phyloP scores from a whole-genome alignment of 1,284 basidiomycete species.

The Bondarzewia mesenterica region DNA sequence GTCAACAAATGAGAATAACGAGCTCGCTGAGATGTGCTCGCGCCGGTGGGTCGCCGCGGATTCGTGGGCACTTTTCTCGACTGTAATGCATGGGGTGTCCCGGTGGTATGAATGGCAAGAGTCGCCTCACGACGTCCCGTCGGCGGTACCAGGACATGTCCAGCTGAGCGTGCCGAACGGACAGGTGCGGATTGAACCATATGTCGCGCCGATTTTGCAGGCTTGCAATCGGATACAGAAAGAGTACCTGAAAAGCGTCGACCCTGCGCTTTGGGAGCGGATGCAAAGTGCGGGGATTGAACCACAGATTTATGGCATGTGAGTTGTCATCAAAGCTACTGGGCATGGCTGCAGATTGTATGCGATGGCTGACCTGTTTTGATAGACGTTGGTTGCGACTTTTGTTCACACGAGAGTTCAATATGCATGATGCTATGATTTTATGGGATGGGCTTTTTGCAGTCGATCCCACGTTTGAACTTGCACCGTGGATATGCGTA shows the following conservation, averaged over 20 bases:
- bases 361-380: constrained; percentile 4
- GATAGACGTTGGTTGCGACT: constrained; percentile 83
- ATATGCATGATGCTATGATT: constrained; percentile 64
- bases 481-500: constrained; percentile 80
- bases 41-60: constrained; percentile 73
- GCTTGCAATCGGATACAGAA: constrained; percentile 76
- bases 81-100: constrained; percentile 70
- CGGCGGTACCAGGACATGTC: constrained; percentile 34
- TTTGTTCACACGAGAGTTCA: constrained; percentile 85
- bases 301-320: constrained; percentile 94
- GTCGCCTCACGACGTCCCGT: constrained; percentile 33
- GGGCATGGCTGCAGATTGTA: constrained; percentile 4
- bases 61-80: constrained; percentile 73
- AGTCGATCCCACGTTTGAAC: constrained; percentile 61
- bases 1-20: constrained; percentile 18
- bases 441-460: constrained; percentile 93
- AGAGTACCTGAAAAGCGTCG: constrained; percentile 64
- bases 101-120: constrained; percentile 85
- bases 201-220: constrained; percentile 75
- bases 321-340: constrained; percentile 23
- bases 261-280: constrained; percentile 72
- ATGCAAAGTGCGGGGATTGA: constrained; percentile 79
- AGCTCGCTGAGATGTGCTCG: constrained; percentile 55
- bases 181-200: constrained; percentile 45
- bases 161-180: constrained; percentile 35